Conservation (phyloP, 2,329 filamentous ascomycete genomes). For the Aspergillus aculeatus region DNA sequence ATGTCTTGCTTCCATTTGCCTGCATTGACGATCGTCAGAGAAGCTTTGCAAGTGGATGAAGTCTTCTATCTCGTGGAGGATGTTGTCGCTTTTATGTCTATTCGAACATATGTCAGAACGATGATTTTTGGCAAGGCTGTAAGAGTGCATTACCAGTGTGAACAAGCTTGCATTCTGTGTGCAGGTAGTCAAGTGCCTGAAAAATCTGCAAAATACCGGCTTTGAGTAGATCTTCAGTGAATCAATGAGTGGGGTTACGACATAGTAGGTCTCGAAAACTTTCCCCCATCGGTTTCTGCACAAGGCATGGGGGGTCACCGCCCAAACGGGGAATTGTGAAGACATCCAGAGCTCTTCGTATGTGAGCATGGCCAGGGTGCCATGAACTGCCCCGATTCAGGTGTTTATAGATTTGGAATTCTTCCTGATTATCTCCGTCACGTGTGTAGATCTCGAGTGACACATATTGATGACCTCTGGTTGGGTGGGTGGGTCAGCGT, state of each 20-base stretch:
- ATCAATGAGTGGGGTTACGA: constrained; percentile 38
- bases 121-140: no score
- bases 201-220: constrained; percentile 39
- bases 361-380: constrained; percentile 29
- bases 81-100: constrained; percentile 46
- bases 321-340: constrained; percentile 31
- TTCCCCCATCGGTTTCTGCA: constrained; percentile 41
- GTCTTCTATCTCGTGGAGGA: no score
- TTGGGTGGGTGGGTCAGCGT: background rate
- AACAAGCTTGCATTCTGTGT: constrained; percentile 45
- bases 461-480: constrained; percentile 24
- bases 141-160: constrained; percentile 49
- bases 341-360: constrained; percentile 32
- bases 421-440: constrained; percentile 19
- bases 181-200: constrained; percentile 44
- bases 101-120: background rate
- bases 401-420: constrained; percentile 31
- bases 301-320: constrained; percentile 32
- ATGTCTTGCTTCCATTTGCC: constrained; percentile 24
- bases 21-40: constrained; percentile 10
- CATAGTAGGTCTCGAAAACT: constrained; percentile 41
- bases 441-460: constrained; percentile 27
- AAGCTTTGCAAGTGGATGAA: background rate
- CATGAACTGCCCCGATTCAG: constrained; percentile 23
- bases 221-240: constrained; percentile 41